Base-by-base conservation (phyloP, 441 rosid genomes). In the Pelargonium australe region DNA sequence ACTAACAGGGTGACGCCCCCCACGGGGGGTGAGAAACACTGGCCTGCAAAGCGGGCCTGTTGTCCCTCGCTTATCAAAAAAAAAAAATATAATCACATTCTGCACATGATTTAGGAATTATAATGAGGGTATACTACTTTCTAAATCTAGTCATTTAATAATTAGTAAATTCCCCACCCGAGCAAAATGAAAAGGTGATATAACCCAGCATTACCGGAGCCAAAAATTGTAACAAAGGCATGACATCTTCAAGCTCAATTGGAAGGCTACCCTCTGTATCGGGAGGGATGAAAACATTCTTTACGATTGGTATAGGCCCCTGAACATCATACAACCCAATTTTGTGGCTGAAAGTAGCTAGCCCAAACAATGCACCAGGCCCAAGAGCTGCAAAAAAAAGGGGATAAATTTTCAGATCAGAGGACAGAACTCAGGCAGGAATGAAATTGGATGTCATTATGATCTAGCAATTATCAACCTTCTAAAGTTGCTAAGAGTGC, bases 321-420 rank as follows among this genome's bases (percentile, higher is more conserved):
- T 95, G 98, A 77, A 95, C 95, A 84, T 95, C 98, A 79, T 89
- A 95, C 63, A 95, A 75, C 25, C 99, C 97, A 40, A 95, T 76
- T 81, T 89, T 95, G 84, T 90, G 98, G 82, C 98, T 86, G 75
- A 92, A 95, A 23, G 97, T 95, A 67, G 85, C 91, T 72, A 95
- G 91, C 53, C 99, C 99, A 72, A 95, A 95, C 66, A 92, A 80
- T 69, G 96, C 76, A 70, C 95, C 98, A 19, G 96, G 90, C 3
- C 83, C 83, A 72, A 95, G 89, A 72, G 99, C 98, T 90, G 83
- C 78, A 81, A 65, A 4, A 66, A 20, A 65, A 25, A 25, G 2
- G 3, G 4, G 17, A 57, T 17, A 57, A 7, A 57, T 17, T 57
- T 19, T 57, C 62, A 57, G 10, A 7, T 40, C 34, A 13, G 19